phyloP scores from a whole-genome alignment of 169 alveolate genomes.

The Fabrea salina region DNA sequence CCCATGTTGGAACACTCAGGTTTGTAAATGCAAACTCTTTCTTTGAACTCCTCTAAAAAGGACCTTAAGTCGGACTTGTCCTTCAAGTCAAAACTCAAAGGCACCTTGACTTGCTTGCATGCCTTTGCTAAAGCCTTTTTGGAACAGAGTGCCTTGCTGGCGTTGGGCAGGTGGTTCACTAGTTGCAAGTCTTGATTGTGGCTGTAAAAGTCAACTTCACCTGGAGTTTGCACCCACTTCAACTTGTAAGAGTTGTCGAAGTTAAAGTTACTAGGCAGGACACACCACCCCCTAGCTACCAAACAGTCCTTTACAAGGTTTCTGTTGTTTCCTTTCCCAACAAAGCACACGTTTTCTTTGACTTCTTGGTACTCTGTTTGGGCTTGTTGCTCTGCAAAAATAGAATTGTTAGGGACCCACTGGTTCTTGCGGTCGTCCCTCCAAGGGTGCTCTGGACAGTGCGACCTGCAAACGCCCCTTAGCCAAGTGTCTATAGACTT shows the following conservation, averaged over 20 bases:
- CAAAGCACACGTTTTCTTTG: conserved; percentile 37
- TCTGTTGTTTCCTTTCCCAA: conserved; percentile 67
- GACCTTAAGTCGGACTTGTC: too few species aligned
- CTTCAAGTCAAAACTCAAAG: too few species aligned
- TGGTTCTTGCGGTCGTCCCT: conserved; percentile 26
- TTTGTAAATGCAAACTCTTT: too few species aligned
- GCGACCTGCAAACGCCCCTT: conserved; percentile 50
- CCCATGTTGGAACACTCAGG: too few species aligned
- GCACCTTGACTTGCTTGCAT: neutral
- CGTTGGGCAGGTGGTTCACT: conserved; percentile 66
- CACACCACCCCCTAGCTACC: neutral
- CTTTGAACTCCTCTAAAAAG: too few species aligned
- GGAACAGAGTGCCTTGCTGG: conserved; percentile 38
- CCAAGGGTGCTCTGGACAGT: conserved; percentile 36
- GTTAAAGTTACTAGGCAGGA: conserved; percentile 28
- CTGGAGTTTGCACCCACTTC: conserved; percentile 63
- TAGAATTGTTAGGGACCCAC: conserved; percentile 72
- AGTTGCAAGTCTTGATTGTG: conserved; percentile 53
- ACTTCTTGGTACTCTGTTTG: conserved; percentile 49
- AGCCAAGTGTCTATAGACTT: conserved; percentile 70
- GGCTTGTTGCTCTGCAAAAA: conserved; percentile 56
- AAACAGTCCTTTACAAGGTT: conserved; percentile 44
- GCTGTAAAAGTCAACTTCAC: conserved; percentile 52
- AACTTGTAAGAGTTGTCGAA: conserved; percentile 46
- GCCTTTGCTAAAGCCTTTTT: conserved; percentile 54